These are phyloP conservation scores for Obba rivulosa DNA, from an alignment of 768 basidiomycete species.

Conservation along the genomic window DNA sequence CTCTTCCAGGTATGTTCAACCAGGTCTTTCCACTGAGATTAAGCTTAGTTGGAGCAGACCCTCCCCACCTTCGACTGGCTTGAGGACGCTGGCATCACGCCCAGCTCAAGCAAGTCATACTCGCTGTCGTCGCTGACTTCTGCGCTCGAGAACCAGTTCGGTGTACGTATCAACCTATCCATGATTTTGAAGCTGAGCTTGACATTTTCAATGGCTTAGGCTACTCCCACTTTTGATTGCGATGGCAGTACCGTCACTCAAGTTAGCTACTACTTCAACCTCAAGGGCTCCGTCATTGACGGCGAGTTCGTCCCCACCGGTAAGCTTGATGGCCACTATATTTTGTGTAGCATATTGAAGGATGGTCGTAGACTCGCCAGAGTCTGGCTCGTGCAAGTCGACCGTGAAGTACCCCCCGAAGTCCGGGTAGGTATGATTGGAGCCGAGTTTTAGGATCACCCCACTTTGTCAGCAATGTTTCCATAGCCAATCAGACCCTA, in stretches of 20 bases:
- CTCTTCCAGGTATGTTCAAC: constrained; percentile 43
- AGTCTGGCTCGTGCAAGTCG: constrained; percentile 45
- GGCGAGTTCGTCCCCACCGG: constrained; percentile 57
- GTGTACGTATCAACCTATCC: constrained; percentile 28
- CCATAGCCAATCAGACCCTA: too few species aligned
- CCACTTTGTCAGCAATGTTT: constrained; percentile 6
- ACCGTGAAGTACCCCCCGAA: constrained; percentile 60
- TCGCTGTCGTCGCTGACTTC: constrained; percentile 46
- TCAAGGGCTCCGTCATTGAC: constrained; percentile 62
- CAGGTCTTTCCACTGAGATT: neutral
- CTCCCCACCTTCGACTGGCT: constrained; percentile 78
- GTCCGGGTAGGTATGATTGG: constrained; percentile 25
- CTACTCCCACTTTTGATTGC: constrained; percentile 48
- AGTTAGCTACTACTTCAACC: constrained; percentile 61
- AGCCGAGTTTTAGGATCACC: constrained; percentile 10
- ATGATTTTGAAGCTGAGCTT: constrained; percentile 7
- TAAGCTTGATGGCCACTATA: constrained; percentile 23
- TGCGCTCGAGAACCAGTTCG: constrained; percentile 51
- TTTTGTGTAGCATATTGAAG: neutral
- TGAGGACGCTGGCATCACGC: constrained; percentile 64
- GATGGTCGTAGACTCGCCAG: constrained; percentile 41
- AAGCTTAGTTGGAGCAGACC: constrained; percentile 26
- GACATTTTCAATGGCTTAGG: constrained; percentile 1
- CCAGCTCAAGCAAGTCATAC: constrained; percentile 52
- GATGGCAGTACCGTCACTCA: constrained; percentile 29